Percentiles rank a stretch among this genome's conserved stretches.
Evolutionary conservation across 1,139 yeast species (phyloP).

Genomic region (Debaryomycetaceae sp.): DNA sequence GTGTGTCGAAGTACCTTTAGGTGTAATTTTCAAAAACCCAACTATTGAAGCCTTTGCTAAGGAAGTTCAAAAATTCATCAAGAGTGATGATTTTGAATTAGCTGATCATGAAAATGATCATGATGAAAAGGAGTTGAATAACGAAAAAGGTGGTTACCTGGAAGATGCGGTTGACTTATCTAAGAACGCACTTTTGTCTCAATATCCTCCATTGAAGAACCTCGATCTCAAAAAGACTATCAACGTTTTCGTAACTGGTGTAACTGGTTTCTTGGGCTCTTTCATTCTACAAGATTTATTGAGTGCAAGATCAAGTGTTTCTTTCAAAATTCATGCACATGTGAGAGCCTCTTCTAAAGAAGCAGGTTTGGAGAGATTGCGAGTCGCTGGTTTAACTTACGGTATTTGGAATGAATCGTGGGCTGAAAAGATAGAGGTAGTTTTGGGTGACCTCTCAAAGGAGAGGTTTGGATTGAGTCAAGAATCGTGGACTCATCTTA

Average conservation of each 20-base stretch:
- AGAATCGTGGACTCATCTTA: conserved; percentile 54
- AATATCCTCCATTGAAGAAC: conserved; percentile 28
- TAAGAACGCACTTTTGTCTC: conserved; percentile 38
- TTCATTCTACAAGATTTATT: conserved; percentile 77
- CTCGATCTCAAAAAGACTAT: conserved; percentile 36
- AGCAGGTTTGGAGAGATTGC: conserved; percentile 73
- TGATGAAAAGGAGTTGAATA: conserved; percentile 14
- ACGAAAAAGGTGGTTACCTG: conserved; percentile 49
- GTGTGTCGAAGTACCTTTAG: conserved; percentile 80
- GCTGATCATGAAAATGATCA: conserved; percentile 29
- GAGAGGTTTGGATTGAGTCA: conserved; percentile 68
- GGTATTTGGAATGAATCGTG: conserved; percentile 79
- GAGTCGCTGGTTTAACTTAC: conserved; percentile 74
- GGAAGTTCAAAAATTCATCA: conserved; percentile 58
- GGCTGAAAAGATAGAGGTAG: conserved; percentile 58
- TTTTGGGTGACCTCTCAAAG: conserved; percentile 78
- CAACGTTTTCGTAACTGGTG: conserved; percentile 88
- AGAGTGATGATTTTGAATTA: conserved; percentile 43
- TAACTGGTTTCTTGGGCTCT: conserved; percentile 94
- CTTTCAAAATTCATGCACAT: conserved; percentile 73
- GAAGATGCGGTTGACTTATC: conserved; percentile 69
- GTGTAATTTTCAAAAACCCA: conserved; percentile 85
- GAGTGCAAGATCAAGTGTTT: conserved; percentile 35
- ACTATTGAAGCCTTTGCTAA: conserved; percentile 75
- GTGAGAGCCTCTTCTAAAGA: conserved; percentile 76